Evolutionary conservation across 768 basidiomycete genomes (phyloP), one percentile per base, ranked within the genome.

Genomic region (Suillus placidus): DNA sequence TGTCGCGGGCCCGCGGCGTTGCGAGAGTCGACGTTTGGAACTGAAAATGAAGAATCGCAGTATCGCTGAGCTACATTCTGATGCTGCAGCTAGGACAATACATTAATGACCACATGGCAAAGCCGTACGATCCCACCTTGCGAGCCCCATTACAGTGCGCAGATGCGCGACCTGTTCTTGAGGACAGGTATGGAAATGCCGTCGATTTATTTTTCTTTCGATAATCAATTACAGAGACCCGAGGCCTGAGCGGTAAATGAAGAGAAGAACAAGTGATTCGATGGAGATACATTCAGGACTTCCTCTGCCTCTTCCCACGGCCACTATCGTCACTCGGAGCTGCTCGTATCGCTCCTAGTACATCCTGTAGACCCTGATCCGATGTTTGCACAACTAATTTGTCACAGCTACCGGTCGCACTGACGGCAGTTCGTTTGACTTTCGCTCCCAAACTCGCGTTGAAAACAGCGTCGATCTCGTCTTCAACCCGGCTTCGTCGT

Each of bases 391-490:
- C 64, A 14, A 60, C 38, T 26, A 13, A 32, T 23, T 35, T 43
- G 18, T 63, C 40, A 51, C 35, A 40, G 54, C 56, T 37, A 2
- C 62, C 42, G 20, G 64, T 63, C 3, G 62, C 67, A 38, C 65
- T 73, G 34, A 90, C 72, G 4, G 83, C 85, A 30, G 79, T 83
- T 71, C 83, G 87, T 78, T 86, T 90, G 26, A 81, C 74, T 74
- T 84, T 88, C 70, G 83, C 87, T 23, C 88, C 88, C 23, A 89
- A 71, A 26, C 79, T 80, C 52, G 79, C 72, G 47, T 85, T 82
- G 72, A 95, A 95, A 13, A 94, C 78, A 4, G 78, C 84, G 64
- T 94, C 93, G 61, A 95, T 94, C 73, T 92, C 92, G 69, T 94
- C 88, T 55, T 80, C 84, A 8, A 77, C 67, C 30, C 74, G 71